Evolutionary conservation across 2,329 filamentous ascomycete species (phyloP), one percentile per base, ranked within the genome.

Genomic region (Ceratocystis destructans): DNA sequence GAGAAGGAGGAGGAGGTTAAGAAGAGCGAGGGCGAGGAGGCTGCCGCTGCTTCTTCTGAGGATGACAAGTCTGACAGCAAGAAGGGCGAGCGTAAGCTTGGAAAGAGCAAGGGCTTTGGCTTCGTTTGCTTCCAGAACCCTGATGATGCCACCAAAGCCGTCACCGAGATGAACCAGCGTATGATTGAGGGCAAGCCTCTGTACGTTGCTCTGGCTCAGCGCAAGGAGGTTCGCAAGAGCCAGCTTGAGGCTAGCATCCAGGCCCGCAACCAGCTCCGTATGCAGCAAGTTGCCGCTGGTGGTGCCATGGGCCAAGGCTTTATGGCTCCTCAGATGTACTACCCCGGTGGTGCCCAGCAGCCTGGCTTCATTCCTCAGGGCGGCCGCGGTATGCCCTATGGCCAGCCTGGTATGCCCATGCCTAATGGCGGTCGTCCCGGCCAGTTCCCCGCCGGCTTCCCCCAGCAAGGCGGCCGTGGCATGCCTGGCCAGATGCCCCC

Each of bases 121-220:
- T 99, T 99, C 77, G 94, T 99, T 75, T 99, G 94, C 88, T 99
- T 99, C 83, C 94, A 89, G 84, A 97, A 96, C 83, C 92, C 94
- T 69, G 94, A 99, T 73, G 94, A 99, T 77, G 94, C 94, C 71
- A 96, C 93, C 80, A 97, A 97, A 86, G 94, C 94, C 70, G 93
- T 99, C 70, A 91, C 92, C 69, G 94, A 99, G 79, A 96, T 97
- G 90, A 99, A 99, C 83, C 93, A 97, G 83, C 91, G 94, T 78
- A 99, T 99, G 94, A 83, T 97, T 72, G 88, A 92, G 77, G 85
- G 84, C 80, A 99, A 99, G 86, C 94, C 94, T 67, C 83, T 99
- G 69, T 99, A 99, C 75, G 94, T 99, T 73, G 94, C 94, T 72
- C 85, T 99, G 71, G 94, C 94, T 70, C 94, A 99, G 83, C 93